Evolutionary conservation across 148 eudicot species (phyloP).

Genomic region (Rhododendron henanense): DNA sequence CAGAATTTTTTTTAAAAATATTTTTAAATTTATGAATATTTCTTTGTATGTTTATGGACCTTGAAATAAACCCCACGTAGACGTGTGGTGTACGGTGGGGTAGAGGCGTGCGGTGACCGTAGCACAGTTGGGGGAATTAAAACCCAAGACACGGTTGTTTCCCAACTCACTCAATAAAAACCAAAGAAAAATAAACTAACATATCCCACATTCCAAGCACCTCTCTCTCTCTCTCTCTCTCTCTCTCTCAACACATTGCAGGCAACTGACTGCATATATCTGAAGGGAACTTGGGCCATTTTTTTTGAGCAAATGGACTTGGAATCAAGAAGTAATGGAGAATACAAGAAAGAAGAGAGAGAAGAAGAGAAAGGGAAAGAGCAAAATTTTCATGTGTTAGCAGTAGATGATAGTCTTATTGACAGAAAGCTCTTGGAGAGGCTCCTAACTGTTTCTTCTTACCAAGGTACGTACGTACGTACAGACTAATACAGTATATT

Average conservation of each 20-base stretch:
- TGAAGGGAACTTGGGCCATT: background rate
- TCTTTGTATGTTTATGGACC: no score
- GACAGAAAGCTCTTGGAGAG: constrained; percentile 59
- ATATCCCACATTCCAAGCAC: background rate
- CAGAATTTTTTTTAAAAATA: no score
- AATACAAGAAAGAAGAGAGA: background rate
- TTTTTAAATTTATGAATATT: no score
- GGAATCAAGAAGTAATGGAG: background rate
- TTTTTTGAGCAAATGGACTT: constrained; percentile 12
- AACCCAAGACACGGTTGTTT: constrained; percentile 25
- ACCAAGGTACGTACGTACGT: constrained; percentile 32
- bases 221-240: background rate
- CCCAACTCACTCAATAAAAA: constrained; percentile 24
- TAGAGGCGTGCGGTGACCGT: no score
- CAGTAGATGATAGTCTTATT: constrained; percentile 53
- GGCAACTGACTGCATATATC: background rate
- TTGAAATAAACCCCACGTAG: no score
- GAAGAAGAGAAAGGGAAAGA: background rate
- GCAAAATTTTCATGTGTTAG: constrained; percentile 50
- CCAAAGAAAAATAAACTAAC: background rate
- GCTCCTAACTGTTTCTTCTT: constrained; percentile 54
- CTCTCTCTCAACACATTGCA: background rate
- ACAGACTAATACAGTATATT: background rate
- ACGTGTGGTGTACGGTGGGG: no score
- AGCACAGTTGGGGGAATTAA: background rate